These are phyloP conservation scores for Penicillium coprophilum DNA, from an alignment of 495 filamentous ascomycete genomes.

Conservation along the genomic window DNA sequence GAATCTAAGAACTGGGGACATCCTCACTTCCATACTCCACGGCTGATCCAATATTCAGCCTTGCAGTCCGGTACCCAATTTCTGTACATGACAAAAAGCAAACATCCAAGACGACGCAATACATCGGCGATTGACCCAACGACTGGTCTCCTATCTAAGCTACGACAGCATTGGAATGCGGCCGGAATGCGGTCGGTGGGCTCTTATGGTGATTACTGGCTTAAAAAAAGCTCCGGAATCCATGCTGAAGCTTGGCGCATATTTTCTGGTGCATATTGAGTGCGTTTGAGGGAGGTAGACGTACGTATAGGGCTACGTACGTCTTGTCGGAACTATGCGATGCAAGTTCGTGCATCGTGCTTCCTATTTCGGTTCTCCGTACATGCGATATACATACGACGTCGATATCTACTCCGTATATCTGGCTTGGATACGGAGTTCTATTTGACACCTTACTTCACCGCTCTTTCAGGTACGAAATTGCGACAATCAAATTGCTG, in stretches of 20 bases:
- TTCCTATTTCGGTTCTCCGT: too few relatives aligned
- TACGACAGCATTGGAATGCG: conserved; percentile 22
- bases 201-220: conserved; percentile 30
- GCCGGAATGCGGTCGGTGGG: conserved; percentile 28
- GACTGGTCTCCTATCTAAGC: conserved; percentile 4
- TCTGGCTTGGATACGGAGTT: not conserved
- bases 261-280: not conserved
- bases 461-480: conserved; percentile 3
- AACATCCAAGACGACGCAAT: not conserved
- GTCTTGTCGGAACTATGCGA: conserved; percentile 7
- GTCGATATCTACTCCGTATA: not conserved
- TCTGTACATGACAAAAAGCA: too few relatives aligned
- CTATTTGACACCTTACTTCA: not conserved
- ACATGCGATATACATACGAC: not conserved
- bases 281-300: conserved; percentile 1
- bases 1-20: not conserved
- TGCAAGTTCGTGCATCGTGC: not conserved
- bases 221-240: conserved; percentile 14
- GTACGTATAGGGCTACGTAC: conserved; percentile 5
- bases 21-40: not conserved
- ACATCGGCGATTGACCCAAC: not conserved
- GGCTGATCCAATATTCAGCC: not conserved
- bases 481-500: not conserved
- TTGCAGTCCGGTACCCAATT: not conserved
- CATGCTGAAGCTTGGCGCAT: conserved; percentile 10